Percentiles rank a stretch among this genome's conserved stretches.
phyloP scores from a whole-genome alignment of 2,329 filamentous ascomycete species.

The Apiospora rasikravindrae region DNA sequence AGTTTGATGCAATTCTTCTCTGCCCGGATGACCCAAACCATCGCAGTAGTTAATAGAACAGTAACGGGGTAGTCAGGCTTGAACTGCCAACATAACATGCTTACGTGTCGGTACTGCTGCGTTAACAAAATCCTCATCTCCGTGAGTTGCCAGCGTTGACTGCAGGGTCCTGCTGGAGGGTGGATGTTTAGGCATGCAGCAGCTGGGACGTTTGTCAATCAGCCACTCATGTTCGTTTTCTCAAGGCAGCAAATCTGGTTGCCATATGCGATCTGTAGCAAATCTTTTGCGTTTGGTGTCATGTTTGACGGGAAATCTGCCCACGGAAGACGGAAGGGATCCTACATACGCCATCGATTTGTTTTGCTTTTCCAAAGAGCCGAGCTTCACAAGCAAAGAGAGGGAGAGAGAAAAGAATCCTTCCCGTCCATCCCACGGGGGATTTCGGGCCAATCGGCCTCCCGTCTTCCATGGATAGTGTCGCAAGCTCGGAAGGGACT shows the following conservation, averaged over 20 bases:
- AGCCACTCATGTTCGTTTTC: not conserved
- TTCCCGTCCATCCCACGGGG: not conserved
- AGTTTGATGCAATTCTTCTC: not conserved
- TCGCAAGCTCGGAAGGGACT: not conserved
- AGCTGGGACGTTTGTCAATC: not conserved
- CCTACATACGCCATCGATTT: conserved; percentile 12
- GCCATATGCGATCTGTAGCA: conserved; percentile 17
- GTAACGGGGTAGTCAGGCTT: not conserved
- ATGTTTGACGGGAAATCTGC: conserved; percentile 14
- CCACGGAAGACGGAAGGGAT: conserved; percentile 17
- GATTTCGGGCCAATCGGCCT: not conserved
- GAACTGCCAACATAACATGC: not conserved
- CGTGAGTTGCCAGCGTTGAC: not conserved
- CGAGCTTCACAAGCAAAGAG: conserved; percentile 1
- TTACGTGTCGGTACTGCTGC: not conserved
- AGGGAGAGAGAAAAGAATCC: not conserved
- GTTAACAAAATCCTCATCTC: not conserved
- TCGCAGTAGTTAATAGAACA: not conserved
- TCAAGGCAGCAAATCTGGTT: conserved; percentile 7
- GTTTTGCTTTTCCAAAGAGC: not conserved
- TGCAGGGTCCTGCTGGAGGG: not conserved
- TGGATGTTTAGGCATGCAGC: not conserved
- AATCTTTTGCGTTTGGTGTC: conserved; percentile 9
- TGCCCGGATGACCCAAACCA: not conserved
- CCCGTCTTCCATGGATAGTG: not conserved